Conservation (phyloP, 1,284 basidiomycete genomes). For the Wolfiporia cocos region DNA sequence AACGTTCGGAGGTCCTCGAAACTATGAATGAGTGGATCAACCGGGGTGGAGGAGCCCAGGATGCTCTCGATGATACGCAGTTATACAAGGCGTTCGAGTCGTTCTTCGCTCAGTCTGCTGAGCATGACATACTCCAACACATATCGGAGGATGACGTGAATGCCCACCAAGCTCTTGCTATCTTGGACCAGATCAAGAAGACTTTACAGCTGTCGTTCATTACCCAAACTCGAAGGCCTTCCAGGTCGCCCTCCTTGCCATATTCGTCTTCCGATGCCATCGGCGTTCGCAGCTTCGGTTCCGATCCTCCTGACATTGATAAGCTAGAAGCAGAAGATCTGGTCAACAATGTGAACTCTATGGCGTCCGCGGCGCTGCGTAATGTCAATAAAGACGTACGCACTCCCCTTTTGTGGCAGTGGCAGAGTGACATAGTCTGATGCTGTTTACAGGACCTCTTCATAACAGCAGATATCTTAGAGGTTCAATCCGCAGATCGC, state of each 20-base stretch:
- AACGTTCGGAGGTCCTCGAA: slow-evolving; percentile 55
- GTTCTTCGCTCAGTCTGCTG: slow-evolving; percentile 40
- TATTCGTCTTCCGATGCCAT: slow-evolving; percentile 23
- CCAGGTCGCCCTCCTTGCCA: slow-evolving; percentile 19
- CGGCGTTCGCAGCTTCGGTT: slow-evolving; percentile 36
- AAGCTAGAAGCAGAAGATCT: slow-evolving; percentile 59
- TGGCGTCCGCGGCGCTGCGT: slow-evolving; percentile 65
- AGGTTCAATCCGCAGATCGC: slow-evolving; percentile 71
- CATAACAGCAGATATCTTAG: slow-evolving; percentile 66
- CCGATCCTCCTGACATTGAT: slow-evolving; percentile 63
- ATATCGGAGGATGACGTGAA: slow-evolving; percentile 26
- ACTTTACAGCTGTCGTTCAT: slow-evolving; percentile 42
- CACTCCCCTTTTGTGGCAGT: slow-evolving; percentile 2
- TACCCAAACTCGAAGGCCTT: slow-evolving; percentile 60
- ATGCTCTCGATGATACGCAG: slow-evolving; percentile 63
- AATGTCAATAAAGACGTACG: slow-evolving; percentile 71
- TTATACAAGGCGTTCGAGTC: slow-evolving; percentile 48
- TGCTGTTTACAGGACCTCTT: slow-evolving; percentile 50
- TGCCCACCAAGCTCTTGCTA: slow-evolving; percentile 41
- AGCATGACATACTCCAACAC: slow-evolving; percentile 14
- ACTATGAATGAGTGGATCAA: slow-evolving; percentile 66
- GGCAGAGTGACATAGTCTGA: not conserved
- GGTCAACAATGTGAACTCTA: slow-evolving; percentile 67
- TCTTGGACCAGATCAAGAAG: slow-evolving; percentile 37
- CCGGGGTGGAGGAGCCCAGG: slow-evolving; percentile 66